Base-by-base conservation (phyloP, 2,329 filamentous ascomycete species). In the Microsporum canis region DNA sequence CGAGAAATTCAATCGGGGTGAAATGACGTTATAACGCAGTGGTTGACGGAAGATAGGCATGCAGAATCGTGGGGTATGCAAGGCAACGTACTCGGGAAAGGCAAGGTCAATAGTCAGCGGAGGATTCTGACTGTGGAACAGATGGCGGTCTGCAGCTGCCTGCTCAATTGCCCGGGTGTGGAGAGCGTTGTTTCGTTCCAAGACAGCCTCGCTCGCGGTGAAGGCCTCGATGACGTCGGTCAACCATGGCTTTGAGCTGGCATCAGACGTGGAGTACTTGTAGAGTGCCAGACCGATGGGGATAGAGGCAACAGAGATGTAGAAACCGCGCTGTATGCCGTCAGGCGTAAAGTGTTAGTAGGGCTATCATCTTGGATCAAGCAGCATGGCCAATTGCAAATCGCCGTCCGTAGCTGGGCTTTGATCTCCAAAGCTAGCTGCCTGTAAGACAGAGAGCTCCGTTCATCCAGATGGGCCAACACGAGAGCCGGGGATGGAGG, bases 91-190 rank as follows among this genome's bases (percentile, higher is more conserved):
- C 85, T 88, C 85, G 38, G 82, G 84, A 67, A 81, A 84, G 69
- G 74, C 81, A 71, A 88, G 71, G 23, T 83, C 78, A 51, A 84
- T 75, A 60, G 73, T 76, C 65, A 77, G 73, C 27, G 73, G 68
- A 23, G 68, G 68, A 33, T 66, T 68, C 61, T 73, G 72, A 62
- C 73, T 77, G 34, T 78, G 75, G 70, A 86, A 86, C 66, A 88
- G 71, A 66, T 84, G 81, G 63, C 82, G 76, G 70, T 88, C 85
- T 58, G 77, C 74, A 39, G 82, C 84, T 29, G 84, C 85, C 73
- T 83, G 81, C 75, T 87, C 83, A 64, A 86, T 74, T 65, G 82
- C 79, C 62, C 77, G 75, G 8, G 81, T 82, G 72, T 86, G 84
- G 58, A 86, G 69, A 60, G 80, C 79, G 69, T 86, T 87, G 66